Evolutionary conservation across 1,139 yeast genomes (phyloP).

Genomic region (Blastobotrys arbuscula): DNA sequence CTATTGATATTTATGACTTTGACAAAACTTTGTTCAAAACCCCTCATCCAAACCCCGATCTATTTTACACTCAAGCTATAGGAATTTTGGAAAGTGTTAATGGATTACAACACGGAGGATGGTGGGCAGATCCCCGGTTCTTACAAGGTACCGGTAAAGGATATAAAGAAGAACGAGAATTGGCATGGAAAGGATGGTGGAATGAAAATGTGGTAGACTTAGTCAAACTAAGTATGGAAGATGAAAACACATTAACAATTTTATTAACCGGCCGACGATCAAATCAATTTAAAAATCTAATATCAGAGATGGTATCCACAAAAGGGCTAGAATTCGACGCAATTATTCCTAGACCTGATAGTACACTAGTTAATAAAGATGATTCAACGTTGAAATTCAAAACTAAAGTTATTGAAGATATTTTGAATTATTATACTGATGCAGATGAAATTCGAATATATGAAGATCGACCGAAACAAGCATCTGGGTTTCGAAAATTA

Average conservation of each 20-base stretch:
- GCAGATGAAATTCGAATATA: conserved; percentile 35
- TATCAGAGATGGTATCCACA: conserved; percentile 29
- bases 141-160: conserved; percentile 35
- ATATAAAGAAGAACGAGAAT: conserved; percentile 28
- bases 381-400: conserved; percentile 36
- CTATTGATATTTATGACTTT: conserved; percentile 43
- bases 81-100: conserved; percentile 27
- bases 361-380: conserved; percentile 2
- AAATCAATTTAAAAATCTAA: conserved; percentile 27
- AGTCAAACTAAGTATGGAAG: conserved; percentile 32
- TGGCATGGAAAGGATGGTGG: conserved; percentile 39
- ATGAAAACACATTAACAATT: conserved; percentile 35
- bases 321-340: conserved; percentile 37
- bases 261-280: conserved; percentile 41
- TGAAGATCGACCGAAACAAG: conserved; percentile 40
- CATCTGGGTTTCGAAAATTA: conserved; percentile 33
- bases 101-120: conserved; percentile 37
- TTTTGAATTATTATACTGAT: conserved; percentile 31
- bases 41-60: conserved; percentile 40
- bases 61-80: conserved; percentile 33
- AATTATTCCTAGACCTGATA: conserved; percentile 35
- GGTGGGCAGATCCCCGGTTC: conserved; percentile 43
- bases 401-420: conserved; percentile 33
- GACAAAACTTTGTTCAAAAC: conserved; percentile 44
- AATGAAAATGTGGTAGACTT: conserved; percentile 37